A percentile compares a stretch with the other conserved stretches of the same genome.
These are phyloP conservation scores for Kwoniella sp. DNA, from an alignment of 768 basidiomycete genomes.

Conservation along the genomic window DNA sequence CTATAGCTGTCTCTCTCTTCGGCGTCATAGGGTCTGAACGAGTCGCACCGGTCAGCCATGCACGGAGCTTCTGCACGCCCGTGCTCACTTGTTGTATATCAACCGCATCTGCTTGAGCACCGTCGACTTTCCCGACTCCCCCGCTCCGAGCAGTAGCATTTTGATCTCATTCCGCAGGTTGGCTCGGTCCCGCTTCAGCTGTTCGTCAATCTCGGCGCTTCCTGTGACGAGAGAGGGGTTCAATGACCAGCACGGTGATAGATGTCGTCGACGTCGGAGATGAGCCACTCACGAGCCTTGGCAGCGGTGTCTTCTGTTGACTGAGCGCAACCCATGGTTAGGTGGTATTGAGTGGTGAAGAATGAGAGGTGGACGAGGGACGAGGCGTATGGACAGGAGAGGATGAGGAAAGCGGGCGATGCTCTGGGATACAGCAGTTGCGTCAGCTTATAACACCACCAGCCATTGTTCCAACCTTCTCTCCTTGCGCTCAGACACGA, in stretches of 20 bases:
- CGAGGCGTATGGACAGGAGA: too few relatives aligned
- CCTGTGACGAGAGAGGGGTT: slow-evolving; percentile 30
- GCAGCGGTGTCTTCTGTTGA: slow-evolving; percentile 46
- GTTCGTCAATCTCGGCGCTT: slow-evolving; percentile 49
- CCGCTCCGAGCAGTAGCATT: slow-evolving; percentile 91
- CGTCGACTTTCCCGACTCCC: slow-evolving; percentile 80
- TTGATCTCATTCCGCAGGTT: slow-evolving; percentile 56
- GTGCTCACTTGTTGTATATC: slow-evolving; percentile 48
- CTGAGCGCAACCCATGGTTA: slow-evolving; percentile 45
- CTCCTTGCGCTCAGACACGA: too few relatives aligned
- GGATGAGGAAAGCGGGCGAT: too few relatives aligned
- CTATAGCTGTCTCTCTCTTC: slow-evolving; percentile 88
- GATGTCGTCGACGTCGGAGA: neutral
- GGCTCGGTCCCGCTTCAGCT: slow-evolving; percentile 44
- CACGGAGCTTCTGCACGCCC: neutral
- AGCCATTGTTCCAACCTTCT: too few relatives aligned
- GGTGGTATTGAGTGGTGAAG: neutral
- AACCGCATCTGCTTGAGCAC: slow-evolving; percentile 51
- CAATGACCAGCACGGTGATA: too few relatives aligned
- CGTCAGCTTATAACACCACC: too few relatives aligned
- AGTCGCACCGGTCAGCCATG: neutral
- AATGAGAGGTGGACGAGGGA: too few relatives aligned
- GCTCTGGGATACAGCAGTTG: too few relatives aligned
- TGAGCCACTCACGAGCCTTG: slow-evolving; percentile 34
- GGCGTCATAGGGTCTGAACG: slow-evolving; percentile 61